Conservation (phyloP, 129 eudicot genomes). For the Flaveria linearis region DNA sequence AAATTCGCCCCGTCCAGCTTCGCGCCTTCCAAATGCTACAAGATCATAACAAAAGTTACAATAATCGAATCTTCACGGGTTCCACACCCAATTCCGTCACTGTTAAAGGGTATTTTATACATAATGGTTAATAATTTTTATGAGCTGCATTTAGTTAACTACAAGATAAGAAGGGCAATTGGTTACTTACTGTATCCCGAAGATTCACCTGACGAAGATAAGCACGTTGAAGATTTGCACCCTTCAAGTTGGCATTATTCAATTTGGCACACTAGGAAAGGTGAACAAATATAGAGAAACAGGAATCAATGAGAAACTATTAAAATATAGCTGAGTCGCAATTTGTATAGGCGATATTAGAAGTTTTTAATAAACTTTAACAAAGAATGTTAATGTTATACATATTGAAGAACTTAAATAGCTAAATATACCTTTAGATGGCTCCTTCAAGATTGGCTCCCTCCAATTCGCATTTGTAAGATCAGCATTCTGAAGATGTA, state of each 20-base stretch:
- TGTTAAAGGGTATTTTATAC: slow-evolving; percentile 5
- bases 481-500: slow-evolving; percentile 70
- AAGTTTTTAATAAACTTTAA: neutral
- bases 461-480: slow-evolving; percentile 95
- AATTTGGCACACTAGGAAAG: slow-evolving; percentile 75
- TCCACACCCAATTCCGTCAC: neutral
- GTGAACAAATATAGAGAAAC: slow-evolving; percentile 1
- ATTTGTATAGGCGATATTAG: neutral
- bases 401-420: slow-evolving; percentile 10
- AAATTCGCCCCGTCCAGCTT: slow-evolving; percentile 80
- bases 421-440: slow-evolving; percentile 64
- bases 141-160: slow-evolving; percentile 1
- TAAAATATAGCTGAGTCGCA: neutral
- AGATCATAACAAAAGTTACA: neutral
- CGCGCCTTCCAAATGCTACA: slow-evolving; percentile 77
- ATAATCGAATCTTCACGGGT: neutral
- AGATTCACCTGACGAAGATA: slow-evolving; percentile 86
- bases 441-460: slow-evolving; percentile 99
- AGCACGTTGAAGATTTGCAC: slow-evolving; percentile 96
- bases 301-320: neutral
- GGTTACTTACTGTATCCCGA: slow-evolving; percentile 78
- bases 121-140: slow-evolving; percentile 1
- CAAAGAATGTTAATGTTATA: neutral
- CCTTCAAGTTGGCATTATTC: slow-evolving; percentile 79
- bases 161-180: slow-evolving; percentile 35